Evolutionary conservation across 2,329 filamentous ascomycete genomes (phyloP), one percentile per base, ranked within the genome.

Genomic region (Cladosporium sp.): DNA sequence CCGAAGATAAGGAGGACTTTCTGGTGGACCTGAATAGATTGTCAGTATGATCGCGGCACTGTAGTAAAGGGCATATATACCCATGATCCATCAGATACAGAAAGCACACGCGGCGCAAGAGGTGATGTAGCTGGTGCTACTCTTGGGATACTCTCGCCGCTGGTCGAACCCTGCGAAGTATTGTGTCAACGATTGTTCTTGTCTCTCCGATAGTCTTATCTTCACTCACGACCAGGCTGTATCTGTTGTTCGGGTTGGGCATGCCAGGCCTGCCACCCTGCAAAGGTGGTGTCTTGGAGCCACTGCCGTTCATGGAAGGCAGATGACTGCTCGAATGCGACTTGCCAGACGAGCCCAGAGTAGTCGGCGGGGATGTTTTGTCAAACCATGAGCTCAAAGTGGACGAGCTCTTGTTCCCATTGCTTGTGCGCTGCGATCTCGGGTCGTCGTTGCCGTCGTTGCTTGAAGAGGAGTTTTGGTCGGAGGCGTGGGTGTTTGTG

Each of bases 1-100:
- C 92, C 92, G 60, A 85, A 82, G 40, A 96, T 77, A 19, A 93
- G 78, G 16, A 96, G 76, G 7, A 94, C 80, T 66, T 95, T 96
- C 73, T 96, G 90, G 64, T 95, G 88, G 16, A 94, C 88, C 89
- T 95, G 51, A 16, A 25, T 48, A n/a, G 22, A 18, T 11, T 12
- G 43, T 63, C 33, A 62, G 47, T 20, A 33, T 41, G 8, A 5
- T 8, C n/a, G 32, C 16, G 16, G 7, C 16, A 7, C 11, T n/a
- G n/a, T n/a, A 8, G 16, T 15, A 25, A n/a, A 15, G n/a, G 39
- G 19, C 33, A 52, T 16, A 46, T 56, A 43, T 79, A 94, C 90
- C 86, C 89, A 95, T 52, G 88, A 84, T 58, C 86, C 87, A 57
- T 95, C 88, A 8, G 81, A 76, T 33, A 95, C 75, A 29, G 91